Conservation (phyloP, 192 early-diverging fungal genomes). For the Diversispora epigaea region DNA sequence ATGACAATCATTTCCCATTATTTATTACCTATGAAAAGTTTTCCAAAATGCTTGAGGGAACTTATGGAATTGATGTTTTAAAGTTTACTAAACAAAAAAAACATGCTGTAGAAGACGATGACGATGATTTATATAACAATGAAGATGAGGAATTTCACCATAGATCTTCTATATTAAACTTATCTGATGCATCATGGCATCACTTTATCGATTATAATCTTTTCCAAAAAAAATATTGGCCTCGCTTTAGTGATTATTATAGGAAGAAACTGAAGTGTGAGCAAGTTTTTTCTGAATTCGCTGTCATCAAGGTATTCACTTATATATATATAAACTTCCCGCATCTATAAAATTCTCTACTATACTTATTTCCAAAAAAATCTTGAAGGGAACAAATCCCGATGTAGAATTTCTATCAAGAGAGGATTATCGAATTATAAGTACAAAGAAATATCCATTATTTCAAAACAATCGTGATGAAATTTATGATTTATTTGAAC, state of each 20-base stretch:
- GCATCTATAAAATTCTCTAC: too few species aligned
- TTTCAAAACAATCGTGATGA: constrained; percentile 15
- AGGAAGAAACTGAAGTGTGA: not conserved
- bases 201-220: not conserved
- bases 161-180: not conserved
- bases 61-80: not conserved
- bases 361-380: too few species aligned
- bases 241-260: not conserved
- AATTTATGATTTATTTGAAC: constrained; percentile 24
- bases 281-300: constrained; percentile 2
- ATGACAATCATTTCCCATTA: constrained; percentile 18
- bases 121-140: not conserved
- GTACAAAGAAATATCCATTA: constrained; percentile 19
- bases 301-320: constrained; percentile 1
- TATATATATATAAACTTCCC: too few species aligned
- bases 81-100: not conserved
- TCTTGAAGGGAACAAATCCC: constrained; percentile 14
- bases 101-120: not conserved
- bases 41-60: constrained; percentile 21
- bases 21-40: constrained; percentile 20
- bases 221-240: constrained; percentile 19
- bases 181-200: not conserved
- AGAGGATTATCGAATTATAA: not conserved
- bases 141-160: not conserved
- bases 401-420: constrained; percentile 9